Base-by-base conservation (phyloP, 176 grass and related monocot genomes). In the Oryza longistaminata region DNA sequence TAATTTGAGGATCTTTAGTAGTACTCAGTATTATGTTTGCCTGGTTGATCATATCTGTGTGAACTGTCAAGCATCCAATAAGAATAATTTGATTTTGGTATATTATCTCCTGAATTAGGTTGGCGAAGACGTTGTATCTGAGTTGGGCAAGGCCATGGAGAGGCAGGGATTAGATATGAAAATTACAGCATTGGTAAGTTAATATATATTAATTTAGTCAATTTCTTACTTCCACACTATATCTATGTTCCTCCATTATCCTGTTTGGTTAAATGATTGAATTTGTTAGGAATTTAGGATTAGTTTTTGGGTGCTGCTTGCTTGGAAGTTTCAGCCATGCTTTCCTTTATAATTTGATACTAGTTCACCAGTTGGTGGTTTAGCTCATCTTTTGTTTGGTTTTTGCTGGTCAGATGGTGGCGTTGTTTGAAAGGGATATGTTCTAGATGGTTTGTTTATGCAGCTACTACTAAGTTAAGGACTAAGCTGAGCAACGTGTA, bases 101-200 rank as follows among this genome's bases (percentile, higher is more conserved):
- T 22, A 33, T 87, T 87, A 58, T 39, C n/a, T 86, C 9, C 15
- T 46, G 43, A 73, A 75, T 75, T 80, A 90, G 89, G 89, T 90
- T 64, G 92, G 88, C 19, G 82, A 91, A 71, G 92, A 94, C 81
- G 86, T 94, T 48, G 92, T 94, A 35, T 26, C 73, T 66, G 92
- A 94, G 77, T 81, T 94, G 75, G 87, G 88, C 75, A 87, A 74
- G 27, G 92, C 89, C 21, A 91, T 94, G 89, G 85, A 88, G 44
- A 91, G 92, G 60, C 92, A 91, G 83, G 88, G 92, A 7, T 55
- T 94, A 43, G 81, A 91, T 77, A 94, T 94, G 89, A 91, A 88
- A 86, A 86, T 94, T 78, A 34, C 92, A 12, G 92, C 92, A 2
- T 86, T 94, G 84, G 91, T 92, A 82, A 89, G 76, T 81, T 70